A percentile compares a stretch with the other conserved stretches of the same genome.
Conservation (phyloP, 1,284 basidiomycete genomes). For the Cryptococcus sp. region DNA sequence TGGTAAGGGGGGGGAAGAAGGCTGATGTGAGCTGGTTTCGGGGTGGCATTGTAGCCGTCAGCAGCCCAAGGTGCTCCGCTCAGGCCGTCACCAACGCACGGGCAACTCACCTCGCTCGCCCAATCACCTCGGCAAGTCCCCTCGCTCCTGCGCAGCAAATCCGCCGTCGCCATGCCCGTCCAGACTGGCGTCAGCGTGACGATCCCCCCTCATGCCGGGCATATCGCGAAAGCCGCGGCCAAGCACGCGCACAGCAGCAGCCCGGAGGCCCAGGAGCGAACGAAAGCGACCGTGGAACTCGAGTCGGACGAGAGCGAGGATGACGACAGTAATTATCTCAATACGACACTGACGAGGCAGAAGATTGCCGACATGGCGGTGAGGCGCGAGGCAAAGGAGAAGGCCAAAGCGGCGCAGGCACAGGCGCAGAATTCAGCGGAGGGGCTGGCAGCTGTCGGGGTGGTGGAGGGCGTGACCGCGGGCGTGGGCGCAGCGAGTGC, state of each 20-base stretch:
- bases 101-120: constrained; percentile 24
- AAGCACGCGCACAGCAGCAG: constrained; percentile 10
- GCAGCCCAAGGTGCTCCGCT: constrained; percentile 10
- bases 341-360: constrained; percentile 33
- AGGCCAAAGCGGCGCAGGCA: background rate
- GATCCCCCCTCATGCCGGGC: constrained; percentile 14
- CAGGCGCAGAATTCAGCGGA: no score
- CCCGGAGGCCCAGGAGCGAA: constrained; percentile 12
- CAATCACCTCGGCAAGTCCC: constrained; percentile 29
- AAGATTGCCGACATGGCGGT: constrained; percentile 37
- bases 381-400: constrained; percentile 26
- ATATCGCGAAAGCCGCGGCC: constrained; percentile 1
- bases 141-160: constrained; percentile 38
- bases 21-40: constrained; percentile 4
- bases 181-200: constrained; percentile 44
- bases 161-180: constrained; percentile 44
- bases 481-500: background rate
- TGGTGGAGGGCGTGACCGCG: constrained; percentile 1
- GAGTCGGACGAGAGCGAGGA: constrained; percentile 37
- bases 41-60: constrained; percentile 4
- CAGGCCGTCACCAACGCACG: constrained; percentile 35
- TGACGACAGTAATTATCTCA: constrained; percentile 33
- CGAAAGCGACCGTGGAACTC: constrained; percentile 13
- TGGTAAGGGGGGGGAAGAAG: background rate
- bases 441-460: no score